A percentile compares a stretch with the other conserved stretches of the same genome.
These are phyloP conservation scores for Olyra latifolia DNA, from an alignment of 176 grass and related monocot species.

Conservation along the genomic window DNA sequence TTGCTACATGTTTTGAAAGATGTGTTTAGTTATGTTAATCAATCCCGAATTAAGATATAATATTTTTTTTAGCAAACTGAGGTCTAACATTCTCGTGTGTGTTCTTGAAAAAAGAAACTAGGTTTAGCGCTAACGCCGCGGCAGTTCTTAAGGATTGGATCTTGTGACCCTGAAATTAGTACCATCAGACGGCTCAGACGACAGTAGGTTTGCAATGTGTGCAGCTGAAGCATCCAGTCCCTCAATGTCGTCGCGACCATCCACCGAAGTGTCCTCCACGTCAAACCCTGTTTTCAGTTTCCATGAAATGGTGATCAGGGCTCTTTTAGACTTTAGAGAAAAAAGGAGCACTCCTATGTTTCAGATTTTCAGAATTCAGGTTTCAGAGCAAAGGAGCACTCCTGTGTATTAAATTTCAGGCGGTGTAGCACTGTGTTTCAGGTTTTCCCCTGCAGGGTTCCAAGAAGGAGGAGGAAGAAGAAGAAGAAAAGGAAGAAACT, in stretches of 20 bases:
- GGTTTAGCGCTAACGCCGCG: background rate
- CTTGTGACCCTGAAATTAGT: slow-evolving; percentile 20
- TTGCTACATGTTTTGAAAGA: too few relatives aligned
- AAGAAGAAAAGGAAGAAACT: slow-evolving; percentile 30
- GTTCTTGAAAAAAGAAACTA: background rate
- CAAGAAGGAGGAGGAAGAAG: slow-evolving; percentile 14
- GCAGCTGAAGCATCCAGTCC: slow-evolving; percentile 83
- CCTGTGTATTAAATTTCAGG: background rate
- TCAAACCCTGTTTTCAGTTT: slow-evolving; percentile 73
- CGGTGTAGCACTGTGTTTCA: slow-evolving; percentile 2
- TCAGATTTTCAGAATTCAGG: background rate
- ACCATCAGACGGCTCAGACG: slow-evolving; percentile 80
- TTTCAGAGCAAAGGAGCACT: background rate
- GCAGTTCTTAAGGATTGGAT: background rate
- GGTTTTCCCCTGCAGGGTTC: background rate
- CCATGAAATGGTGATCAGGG: background rate
- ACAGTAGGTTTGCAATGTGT: slow-evolving; percentile 84
- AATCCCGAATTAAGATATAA: background rate
- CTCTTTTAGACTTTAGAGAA: slow-evolving; percentile 6
- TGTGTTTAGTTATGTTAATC: background rate
- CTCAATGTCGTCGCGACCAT: slow-evolving; percentile 72
- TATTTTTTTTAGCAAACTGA: background rate
- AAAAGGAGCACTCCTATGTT: background rate
- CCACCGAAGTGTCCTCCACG: slow-evolving; percentile 65
- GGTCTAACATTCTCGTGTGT: background rate